phyloP scores from a whole-genome alignment of 2,329 filamentous ascomycete genomes.

The Fusarium clavum region DNA sequence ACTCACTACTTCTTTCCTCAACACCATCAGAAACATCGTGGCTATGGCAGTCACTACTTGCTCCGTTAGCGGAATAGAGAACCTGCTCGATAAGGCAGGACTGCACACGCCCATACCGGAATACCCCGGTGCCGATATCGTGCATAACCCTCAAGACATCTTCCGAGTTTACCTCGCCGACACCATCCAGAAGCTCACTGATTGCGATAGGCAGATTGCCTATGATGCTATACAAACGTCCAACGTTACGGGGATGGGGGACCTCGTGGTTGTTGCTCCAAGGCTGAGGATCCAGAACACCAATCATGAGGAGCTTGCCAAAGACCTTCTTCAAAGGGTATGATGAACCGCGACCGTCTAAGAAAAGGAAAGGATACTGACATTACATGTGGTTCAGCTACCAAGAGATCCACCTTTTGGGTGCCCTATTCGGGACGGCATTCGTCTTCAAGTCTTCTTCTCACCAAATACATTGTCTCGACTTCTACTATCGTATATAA shows the following conservation, averaged over 20 bases:
- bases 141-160: slow-evolving; percentile 45
- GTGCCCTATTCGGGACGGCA: slow-evolving; percentile 41
- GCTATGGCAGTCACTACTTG: slow-evolving; percentile 44
- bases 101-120: slow-evolving; percentile 41
- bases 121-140: slow-evolving; percentile 36
- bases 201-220: slow-evolving; percentile 38
- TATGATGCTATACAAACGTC: slow-evolving; percentile 46
- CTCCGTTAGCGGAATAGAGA: slow-evolving; percentile 35
- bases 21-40: slow-evolving; percentile 9
- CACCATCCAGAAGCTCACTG: slow-evolving; percentile 31
- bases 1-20: background rate
- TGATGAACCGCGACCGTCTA: background rate
- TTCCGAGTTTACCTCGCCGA: slow-evolving; percentile 45
- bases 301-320: slow-evolving; percentile 33
- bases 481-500: slow-evolving; percentile 39
- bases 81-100: slow-evolving; percentile 37
- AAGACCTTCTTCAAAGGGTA: slow-evolving; percentile 40
- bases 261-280: slow-evolving; percentile 44
- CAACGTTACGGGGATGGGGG: slow-evolving; percentile 42
- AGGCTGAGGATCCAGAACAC: slow-evolving; percentile 35
- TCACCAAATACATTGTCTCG: slow-evolving; percentile 41
- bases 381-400: slow-evolving; percentile 16
- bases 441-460: slow-evolving; percentile 39
- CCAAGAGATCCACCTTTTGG: slow-evolving; percentile 39
- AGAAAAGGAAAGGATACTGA: background rate